phyloP scores from a whole-genome alignment of 2,329 filamentous ascomycete species.

The Pseudogymnoascus sp. region DNA sequence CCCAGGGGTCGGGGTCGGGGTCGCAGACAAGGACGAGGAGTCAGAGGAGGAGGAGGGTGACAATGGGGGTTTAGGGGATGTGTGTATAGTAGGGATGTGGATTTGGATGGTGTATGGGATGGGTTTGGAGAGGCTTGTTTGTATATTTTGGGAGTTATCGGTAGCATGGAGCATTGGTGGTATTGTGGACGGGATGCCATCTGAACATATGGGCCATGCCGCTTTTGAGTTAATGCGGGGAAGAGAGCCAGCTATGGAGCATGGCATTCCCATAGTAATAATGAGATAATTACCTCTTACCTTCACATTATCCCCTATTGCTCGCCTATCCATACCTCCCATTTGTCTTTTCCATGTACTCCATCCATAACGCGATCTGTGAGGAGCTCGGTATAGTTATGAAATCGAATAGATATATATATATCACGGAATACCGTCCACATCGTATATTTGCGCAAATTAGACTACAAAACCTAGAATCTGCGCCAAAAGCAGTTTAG shows the following conservation, averaged over 20 bases:
- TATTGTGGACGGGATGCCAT: neutral
- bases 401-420: no score
- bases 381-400: no score
- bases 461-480: neutral
- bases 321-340: no score
- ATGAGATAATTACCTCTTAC: neutral
- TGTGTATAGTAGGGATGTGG: neutral
- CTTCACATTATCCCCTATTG: neutral
- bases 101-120: neutral
- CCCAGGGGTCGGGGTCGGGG: conserved; percentile 21
- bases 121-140: neutral
- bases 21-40: conserved; percentile 20
- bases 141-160: neutral
- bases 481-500: neutral
- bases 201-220: neutral
- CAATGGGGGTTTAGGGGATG: conserved; percentile 31
- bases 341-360: no score
- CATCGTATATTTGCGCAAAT: neutral
- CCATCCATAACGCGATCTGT: no score
- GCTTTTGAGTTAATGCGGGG: neutral
- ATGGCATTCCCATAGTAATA: neutral
- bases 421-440: neutral
- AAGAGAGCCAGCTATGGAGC: neutral
- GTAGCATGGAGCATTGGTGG: neutral
- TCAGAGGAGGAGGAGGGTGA: conserved; percentile 14